Base-by-base conservation (phyloP, 2,329 filamentous ascomycete species). In the Fusarium guadeloupense region DNA sequence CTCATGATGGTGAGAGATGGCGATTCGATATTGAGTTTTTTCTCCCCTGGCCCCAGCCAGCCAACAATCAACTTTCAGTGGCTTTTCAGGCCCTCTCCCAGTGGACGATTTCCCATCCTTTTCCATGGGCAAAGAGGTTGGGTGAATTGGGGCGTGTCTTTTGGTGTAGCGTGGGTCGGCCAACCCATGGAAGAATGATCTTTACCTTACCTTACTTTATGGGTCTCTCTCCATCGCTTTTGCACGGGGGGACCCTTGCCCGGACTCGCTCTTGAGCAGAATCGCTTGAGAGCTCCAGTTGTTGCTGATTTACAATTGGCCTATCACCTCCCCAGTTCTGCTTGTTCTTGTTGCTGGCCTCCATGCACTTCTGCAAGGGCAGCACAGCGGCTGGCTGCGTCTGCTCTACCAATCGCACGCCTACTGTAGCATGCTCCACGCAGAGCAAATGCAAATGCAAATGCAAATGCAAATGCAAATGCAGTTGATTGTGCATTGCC, bases 371-470 rank as follows among this genome's bases (percentile, higher is more conserved):
- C 65, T 68, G 66, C 66, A 68, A 68, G 66, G 66, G 66, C 59
- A 66, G 66, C 63, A 65, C 59, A 66, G 66, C 63, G 66, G 66
- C 59, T 67, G 62, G 57, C 56, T 68, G 59, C 65, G 66, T 68
- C 60, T 68, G 52, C 49, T 62, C 59, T 67, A 26, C 65, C 66
- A 68, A 68, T 68, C 42, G 49, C 35, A 46, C 38, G 51, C 62
- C 45, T 50, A 66, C 51, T 54, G 50, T 56, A 68, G 31, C 43
- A 54, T 63, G 54, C 46, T 43, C 30, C 20, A 37, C 37, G 28
- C 34, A 37, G 17, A 37, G 42, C 17, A 21, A n/a, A n/a, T n/a
- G n/a, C n/a, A n/a, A n/a, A n/a, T n/a, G n/a, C n/a, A n/a, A n/a
- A n/a, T n/a, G n/a, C n/a, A n/a, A n/a, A n/a, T n/a, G n/a, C n/a